Evolutionary conservation across 2,329 filamentous ascomycete species (phyloP).

Genomic region (Pseudogymnoascus sp.): DNA sequence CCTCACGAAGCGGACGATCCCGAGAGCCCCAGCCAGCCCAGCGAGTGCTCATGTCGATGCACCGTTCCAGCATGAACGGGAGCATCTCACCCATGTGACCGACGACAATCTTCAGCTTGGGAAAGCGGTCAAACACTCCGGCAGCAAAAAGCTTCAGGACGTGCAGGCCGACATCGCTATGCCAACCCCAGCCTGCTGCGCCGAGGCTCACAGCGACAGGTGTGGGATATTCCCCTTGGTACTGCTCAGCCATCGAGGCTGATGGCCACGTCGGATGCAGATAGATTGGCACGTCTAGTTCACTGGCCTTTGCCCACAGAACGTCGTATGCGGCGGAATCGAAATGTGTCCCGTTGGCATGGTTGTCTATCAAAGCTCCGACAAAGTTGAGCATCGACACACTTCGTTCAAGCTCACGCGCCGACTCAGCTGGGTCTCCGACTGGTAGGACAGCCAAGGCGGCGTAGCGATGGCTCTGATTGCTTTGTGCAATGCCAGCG

Average conservation of each 20-base stretch:
- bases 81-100: slow-evolving; percentile 43
- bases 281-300: slow-evolving; percentile 34
- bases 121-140: slow-evolving; percentile 45
- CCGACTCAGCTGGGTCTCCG: slow-evolving; percentile 29
- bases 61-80: slow-evolving; percentile 44
- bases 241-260: slow-evolving; percentile 20
- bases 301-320: slow-evolving; percentile 30
- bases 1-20: slow-evolving; percentile 34
- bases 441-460: slow-evolving; percentile 36
- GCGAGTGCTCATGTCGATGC: slow-evolving; percentile 23
- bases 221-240: slow-evolving; percentile 23
- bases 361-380: slow-evolving; percentile 38
- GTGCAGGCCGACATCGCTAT: slow-evolving; percentile 38
- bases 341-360: slow-evolving; percentile 22
- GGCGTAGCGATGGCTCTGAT: slow-evolving; percentile 29
- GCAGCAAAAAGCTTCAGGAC: slow-evolving; percentile 40
- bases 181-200: slow-evolving; percentile 39
- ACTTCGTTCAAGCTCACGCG: slow-evolving; percentile 30
- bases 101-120: slow-evolving; percentile 43
- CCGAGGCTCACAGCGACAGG: slow-evolving; percentile 28
- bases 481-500: slow-evolving; percentile 22
- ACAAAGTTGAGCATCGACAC: slow-evolving; percentile 37
- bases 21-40: slow-evolving; percentile 11
- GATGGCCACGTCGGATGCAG: slow-evolving; percentile 29
- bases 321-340: slow-evolving; percentile 34